Conservation (phyloP, 352 stramenopile species). For the Phytophthora quininea region DNA sequence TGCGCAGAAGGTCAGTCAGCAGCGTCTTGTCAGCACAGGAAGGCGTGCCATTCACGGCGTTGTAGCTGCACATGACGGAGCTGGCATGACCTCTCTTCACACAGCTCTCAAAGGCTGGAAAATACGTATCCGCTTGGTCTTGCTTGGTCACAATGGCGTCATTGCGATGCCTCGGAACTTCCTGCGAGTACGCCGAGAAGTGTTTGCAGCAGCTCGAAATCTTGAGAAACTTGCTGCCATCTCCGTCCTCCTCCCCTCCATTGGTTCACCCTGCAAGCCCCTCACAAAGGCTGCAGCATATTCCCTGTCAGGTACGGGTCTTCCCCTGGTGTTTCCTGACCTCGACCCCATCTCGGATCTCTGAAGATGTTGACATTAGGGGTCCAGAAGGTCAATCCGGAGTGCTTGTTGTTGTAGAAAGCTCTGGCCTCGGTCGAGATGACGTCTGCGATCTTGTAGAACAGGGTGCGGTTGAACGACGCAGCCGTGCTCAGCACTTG, state of each 20-base stretch:
- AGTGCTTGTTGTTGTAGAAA: conserved; percentile 79
- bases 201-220: conserved; percentile 92
- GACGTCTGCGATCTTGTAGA: conserved; percentile 67
- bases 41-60: conserved; percentile 92
- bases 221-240: conserved; percentile 59
- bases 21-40: conserved; percentile 88
- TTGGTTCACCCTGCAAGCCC: conserved; percentile 76
- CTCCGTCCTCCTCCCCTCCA: conserved; percentile 23
- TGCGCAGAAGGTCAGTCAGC: conserved; percentile 77
- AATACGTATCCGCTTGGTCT: conserved; percentile 92
- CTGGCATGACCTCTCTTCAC: conserved; percentile 77
- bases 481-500: conserved; percentile 77
- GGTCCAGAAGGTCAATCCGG: conserved; percentile 91
- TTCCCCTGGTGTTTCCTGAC: conserved; percentile 91
- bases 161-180: conserved; percentile 82
- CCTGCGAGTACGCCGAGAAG: conserved; percentile 91
- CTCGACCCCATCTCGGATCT: conserved; percentile 92
- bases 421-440: conserved; percentile 85
- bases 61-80: conserved; percentile 96
- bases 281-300: conserved; percentile 89
- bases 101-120: conserved; percentile 84
- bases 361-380: conserved; percentile 94
- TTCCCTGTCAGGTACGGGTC: conserved; percentile 88
- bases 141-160: conserved; percentile 86
- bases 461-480: conserved; percentile 91